Percentiles rank a stretch among this genome's conserved stretches.
These are phyloP conservation scores for Alternaria longipes DNA, from an alignment of 2,329 filamentous ascomycete genomes.

Conservation along the genomic window DNA sequence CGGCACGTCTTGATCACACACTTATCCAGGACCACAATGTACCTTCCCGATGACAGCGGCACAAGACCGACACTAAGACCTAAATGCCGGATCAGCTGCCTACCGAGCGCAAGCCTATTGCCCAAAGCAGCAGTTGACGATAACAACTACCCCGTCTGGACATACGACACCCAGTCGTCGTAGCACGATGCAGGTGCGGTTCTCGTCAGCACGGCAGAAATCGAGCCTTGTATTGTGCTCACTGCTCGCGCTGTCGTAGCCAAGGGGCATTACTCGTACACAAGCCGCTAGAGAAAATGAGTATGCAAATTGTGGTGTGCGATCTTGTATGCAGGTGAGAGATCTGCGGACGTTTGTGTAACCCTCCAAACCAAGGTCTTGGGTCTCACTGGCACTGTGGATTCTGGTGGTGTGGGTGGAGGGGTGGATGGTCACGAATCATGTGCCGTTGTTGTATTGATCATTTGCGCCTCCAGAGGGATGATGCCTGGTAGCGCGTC, in stretches of 20 bases:
- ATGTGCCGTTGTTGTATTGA: constrained; percentile 4
- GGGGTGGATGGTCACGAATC: constrained; percentile 9
- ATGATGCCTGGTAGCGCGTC: constrained; percentile 6
- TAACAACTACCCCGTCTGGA: constrained; percentile 18
- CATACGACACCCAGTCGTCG: constrained; percentile 15
- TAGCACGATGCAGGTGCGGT: constrained; percentile 36
- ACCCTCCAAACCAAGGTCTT: constrained; percentile 7
- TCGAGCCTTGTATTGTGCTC: constrained; percentile 8
- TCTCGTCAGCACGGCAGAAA: constrained; percentile 10
- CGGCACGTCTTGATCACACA: constrained; percentile 11
- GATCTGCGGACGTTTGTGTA: constrained; percentile 21
- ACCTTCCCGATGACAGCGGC: constrained; percentile 8
- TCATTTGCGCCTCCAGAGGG: not conserved
- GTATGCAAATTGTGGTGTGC: constrained; percentile 12
- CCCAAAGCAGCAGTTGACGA: constrained; percentile 30
- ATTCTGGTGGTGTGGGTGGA: constrained; percentile 8
- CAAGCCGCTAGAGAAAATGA: constrained; percentile 3
- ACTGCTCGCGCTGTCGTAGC: constrained; percentile 9
- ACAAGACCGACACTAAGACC: constrained; percentile 19
- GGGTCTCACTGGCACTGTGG: constrained; percentile 13
- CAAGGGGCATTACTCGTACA: constrained; percentile 12
- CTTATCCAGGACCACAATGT: constrained; percentile 2
- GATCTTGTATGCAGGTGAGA: constrained; percentile 17
- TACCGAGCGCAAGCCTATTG: constrained; percentile 16
- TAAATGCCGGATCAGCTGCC: constrained; percentile 17